Base-by-base conservation (phyloP, 805 yeast genomes). In the Candida taoyuanica region DNA sequence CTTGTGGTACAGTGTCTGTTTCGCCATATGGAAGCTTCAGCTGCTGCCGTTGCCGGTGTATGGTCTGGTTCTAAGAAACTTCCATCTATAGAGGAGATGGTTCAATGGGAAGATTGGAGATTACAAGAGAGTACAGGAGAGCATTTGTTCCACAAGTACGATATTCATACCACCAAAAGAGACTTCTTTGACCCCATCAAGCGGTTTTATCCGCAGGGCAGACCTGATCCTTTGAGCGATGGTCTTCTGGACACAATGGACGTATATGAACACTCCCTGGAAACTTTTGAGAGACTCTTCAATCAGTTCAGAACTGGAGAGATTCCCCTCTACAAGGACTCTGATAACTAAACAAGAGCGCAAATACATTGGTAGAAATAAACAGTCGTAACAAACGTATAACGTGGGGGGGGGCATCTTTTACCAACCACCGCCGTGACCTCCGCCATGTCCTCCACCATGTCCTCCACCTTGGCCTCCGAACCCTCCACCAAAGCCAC, bases 1-100 rank as follows among this genome's bases (percentile, higher is more conserved):
- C 28, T 57, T 21, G 17, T 68, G 2, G 64, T 74, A 1, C 67
- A 70, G 2, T 49, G 71, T 18, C 64, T 68, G 44, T 74, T 73
- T 59, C 70, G 71, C 35, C 63, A 71, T 13, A 70, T 73, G 46
- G 81, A 76, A 48, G 60, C 70, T 2, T 58, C 64, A 33, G 74
- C 77, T 2, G 71, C 76, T n/a, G 77, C 78, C 0, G 59, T 75
- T 34, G 74, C 76, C 13, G 80, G 80, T n/a, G 70, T 73, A 4
- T 75, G 78, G 76, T 61, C 75, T 2, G 65, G 65, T 13, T 58
- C 59, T 20, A 57, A 52, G 18, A 12, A 44, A 9, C 50, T 73
- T 18, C 79, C 80, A 1, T 30, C 64, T 0, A 43, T 50, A 13
- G 62, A 62, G 19, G 70, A 65, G 17, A 76, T 71, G 49, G 39